Evolutionary conservation across 352 stramenopile species (phyloP).

Genomic region (Pythium insidiosum): DNA sequence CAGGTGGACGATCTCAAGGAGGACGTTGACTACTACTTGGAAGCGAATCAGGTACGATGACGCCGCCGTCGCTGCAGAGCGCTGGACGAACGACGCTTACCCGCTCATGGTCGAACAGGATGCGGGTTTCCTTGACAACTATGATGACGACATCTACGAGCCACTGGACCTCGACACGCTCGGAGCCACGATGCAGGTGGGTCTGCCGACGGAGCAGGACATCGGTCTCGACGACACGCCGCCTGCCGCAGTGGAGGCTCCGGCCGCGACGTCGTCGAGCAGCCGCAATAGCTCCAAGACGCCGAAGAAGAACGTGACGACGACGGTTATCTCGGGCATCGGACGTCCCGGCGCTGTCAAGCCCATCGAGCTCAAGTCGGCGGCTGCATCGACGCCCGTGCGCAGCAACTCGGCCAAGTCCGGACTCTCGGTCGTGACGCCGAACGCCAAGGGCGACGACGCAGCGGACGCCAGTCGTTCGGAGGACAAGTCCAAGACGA

Average conservation of each 20-base stretch:
- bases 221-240: slow-evolving; percentile 48
- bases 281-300: slow-evolving; percentile 50
- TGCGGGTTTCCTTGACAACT: slow-evolving; percentile 90
- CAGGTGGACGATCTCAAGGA: slow-evolving; percentile 95
- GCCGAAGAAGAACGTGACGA: slow-evolving; percentile 53
- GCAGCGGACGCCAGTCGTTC: slow-evolving; percentile 17
- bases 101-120: slow-evolving; percentile 52
- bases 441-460: slow-evolving; percentile 43
- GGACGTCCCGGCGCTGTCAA: slow-evolving; percentile 65
- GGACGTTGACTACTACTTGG: slow-evolving; percentile 98
- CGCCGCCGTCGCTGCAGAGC: background rate
- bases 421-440: slow-evolving; percentile 17
- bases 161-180: slow-evolving; percentile 90
- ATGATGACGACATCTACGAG: slow-evolving; percentile 95
- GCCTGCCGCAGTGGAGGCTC: background rate
- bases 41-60: slow-evolving; percentile 66
- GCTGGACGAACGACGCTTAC: no score
- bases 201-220: slow-evolving; percentile 61
- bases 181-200: slow-evolving; percentile 62
- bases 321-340: slow-evolving; percentile 56
- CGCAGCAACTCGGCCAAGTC: slow-evolving; percentile 32
- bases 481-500: slow-evolving; percentile 33
- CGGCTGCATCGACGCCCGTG: slow-evolving; percentile 30
- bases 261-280: background rate
- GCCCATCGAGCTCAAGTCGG: slow-evolving; percentile 76